Percentiles rank a stretch among this genome's conserved stretches.
Conservation (phyloP, 106 monocot species). For the Dioscorea dumetorum region DNA sequence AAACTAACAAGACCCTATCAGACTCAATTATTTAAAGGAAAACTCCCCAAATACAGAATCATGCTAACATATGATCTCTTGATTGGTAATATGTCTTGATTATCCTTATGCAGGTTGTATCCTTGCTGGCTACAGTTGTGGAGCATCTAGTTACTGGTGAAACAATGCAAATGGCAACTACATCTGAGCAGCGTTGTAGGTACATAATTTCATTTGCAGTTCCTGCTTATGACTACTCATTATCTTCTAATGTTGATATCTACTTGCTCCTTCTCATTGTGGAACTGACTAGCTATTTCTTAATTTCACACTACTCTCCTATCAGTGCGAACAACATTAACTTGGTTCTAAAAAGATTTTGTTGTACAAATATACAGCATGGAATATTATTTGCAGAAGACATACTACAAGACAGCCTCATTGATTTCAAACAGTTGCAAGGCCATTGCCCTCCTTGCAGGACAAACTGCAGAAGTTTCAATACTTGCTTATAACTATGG, state of each 20-base stretch:
- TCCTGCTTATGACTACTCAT: background rate
- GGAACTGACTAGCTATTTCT: too few species aligned
- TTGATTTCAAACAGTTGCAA: constrained; percentile 89
- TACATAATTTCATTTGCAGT: constrained; percentile 14
- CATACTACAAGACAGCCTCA: constrained; percentile 87
- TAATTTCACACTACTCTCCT: too few species aligned
- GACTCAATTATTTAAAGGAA: too few species aligned
- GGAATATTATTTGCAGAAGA: constrained; percentile 88
- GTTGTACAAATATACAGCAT: constrained; percentile 47
- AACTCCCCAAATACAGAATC: too few species aligned
- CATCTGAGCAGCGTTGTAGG: constrained; percentile 67
- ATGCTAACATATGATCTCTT: too few species aligned
- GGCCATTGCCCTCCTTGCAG: constrained; percentile 72
- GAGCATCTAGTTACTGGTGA: constrained; percentile 94
- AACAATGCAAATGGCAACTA: constrained; percentile 92
- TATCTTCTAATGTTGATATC: too few species aligned
- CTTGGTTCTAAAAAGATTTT: background rate
- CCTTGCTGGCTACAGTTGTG: constrained; percentile 77
- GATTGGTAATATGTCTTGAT: too few species aligned
- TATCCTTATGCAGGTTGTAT: constrained; percentile 52
- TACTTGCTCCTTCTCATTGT: too few species aligned
- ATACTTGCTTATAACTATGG: constrained; percentile 77
- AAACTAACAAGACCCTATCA: too few species aligned
- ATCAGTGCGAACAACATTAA: too few species aligned
- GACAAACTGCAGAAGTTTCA: constrained; percentile 81